These are phyloP conservation scores for Sugiyamaella neomexicana DNA, from an alignment of 1,139 yeast genomes.

Conservation along the genomic window DNA sequence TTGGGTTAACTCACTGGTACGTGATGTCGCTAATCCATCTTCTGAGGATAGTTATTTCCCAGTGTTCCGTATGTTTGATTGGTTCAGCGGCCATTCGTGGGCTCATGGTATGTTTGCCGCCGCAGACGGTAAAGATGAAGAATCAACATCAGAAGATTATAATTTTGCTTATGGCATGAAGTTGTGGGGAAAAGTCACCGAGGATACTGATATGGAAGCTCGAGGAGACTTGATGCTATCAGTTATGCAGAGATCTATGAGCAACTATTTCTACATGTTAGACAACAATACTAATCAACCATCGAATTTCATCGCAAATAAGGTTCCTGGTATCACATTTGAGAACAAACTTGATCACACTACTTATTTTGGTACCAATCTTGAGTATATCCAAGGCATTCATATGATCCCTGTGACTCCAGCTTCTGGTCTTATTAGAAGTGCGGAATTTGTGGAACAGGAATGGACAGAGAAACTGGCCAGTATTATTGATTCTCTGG, in stretches of 20 bases:
- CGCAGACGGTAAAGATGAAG: slow-evolving; percentile 79
- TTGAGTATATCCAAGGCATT: slow-evolving; percentile 89
- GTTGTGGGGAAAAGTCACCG: slow-evolving; percentile 72
- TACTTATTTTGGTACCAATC: slow-evolving; percentile 76
- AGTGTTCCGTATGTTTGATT: slow-evolving; percentile 72
- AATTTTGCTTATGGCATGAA: slow-evolving; percentile 81
- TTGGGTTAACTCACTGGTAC: slow-evolving; percentile 63
- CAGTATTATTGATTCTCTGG: slow-evolving; percentile 53
- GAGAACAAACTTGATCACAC: slow-evolving; percentile 93
- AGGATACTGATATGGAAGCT: slow-evolving; percentile 72
- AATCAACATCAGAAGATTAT: slow-evolving; percentile 77
- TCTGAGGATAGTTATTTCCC: slow-evolving; percentile 65
- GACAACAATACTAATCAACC: slow-evolving; percentile 65
- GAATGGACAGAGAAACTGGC: slow-evolving; percentile 71
- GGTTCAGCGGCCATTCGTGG: slow-evolving; percentile 85
- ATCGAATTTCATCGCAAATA: slow-evolving; percentile 54
- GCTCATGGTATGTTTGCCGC: slow-evolving; percentile 70
- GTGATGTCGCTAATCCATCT: slow-evolving; percentile 80
- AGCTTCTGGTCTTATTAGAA: slow-evolving; percentile 72
- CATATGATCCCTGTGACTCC: slow-evolving; percentile 94
- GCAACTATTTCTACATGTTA: slow-evolving; percentile 58
- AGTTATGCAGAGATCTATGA: slow-evolving; percentile 61
- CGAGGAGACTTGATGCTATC: slow-evolving; percentile 76
- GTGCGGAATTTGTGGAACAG: slow-evolving; percentile 65
- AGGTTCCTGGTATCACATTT: slow-evolving; percentile 70